Evolutionary conservation across 1,284 basidiomycete species (phyloP), one percentile per base, ranked within the genome.

Genomic region (Trichosporon faecale): DNA sequence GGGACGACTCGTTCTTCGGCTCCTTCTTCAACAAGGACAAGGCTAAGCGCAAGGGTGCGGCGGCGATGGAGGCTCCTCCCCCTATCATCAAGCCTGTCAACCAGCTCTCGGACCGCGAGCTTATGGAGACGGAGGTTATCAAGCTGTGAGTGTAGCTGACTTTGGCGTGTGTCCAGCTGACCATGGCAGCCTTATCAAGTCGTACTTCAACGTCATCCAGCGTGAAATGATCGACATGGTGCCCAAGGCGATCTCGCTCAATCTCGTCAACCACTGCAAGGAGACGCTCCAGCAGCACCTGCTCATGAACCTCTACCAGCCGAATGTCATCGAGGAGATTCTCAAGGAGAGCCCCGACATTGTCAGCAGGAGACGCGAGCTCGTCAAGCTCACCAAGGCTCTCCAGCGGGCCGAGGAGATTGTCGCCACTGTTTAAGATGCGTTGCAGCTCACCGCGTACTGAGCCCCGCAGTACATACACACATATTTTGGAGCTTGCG

Each of bases 211-310:
- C 84, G 94, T 98, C 75, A 94, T 98, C 73, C 98, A 99, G 87
- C 91, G 95, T 68, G 95, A 98, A 84, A 95, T 99, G 91, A 98
- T 98, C 80, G 97, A 99, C 84, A 98, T 98, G 95, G 93, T 99
- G 9, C 97, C 97, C 21, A 94, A 95, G 84, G 95, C 96, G 44
- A 97, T 99, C 82, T 91, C 94, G 68, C 86, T 95, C 78, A 98
- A 94, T 27, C 89, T 99, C 33, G 95, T 99, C 66, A 91, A 90
- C 79, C 89, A 90, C 83, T 90, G 94, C 73, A 98, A 98, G 85
- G 95, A 98, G 84, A 90, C 92, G 80, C 68, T 72, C 18, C 71
- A 70, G 69, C 64, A 70, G 21, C 52, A 80, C 69, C 73, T 82
- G 3, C 71, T 82, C 37, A 80, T 81, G 70, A 71, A 79, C 71